Percentiles rank a stretch among this genome's conserved stretches.
phyloP scores from a whole-genome alignment of 202 grass and related monocot species.

The Bolboschoenoplectus hybrid region DNA sequence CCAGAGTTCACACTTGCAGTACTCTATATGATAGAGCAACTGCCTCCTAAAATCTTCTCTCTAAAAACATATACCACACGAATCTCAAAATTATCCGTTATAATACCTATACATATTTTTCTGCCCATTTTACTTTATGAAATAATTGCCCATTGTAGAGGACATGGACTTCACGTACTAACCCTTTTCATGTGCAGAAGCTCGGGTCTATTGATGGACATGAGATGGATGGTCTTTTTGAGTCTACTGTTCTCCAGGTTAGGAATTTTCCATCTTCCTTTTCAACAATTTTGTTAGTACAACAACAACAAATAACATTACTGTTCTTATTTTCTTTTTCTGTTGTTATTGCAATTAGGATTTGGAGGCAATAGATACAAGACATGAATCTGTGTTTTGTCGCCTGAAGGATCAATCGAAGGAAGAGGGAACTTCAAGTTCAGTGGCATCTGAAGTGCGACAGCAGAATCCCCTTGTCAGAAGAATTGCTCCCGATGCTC shows the following conservation, averaged over 20 bases:
- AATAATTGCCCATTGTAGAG: no score
- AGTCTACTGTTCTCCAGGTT: conserved; percentile 42
- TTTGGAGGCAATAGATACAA: background rate
- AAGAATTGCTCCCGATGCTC: background rate
- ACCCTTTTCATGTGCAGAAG: conserved; percentile 34
- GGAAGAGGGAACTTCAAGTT: background rate
- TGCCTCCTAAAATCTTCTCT: no score
- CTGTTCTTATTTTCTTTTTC: background rate
- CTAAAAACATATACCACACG: no score
- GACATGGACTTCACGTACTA: background rate
- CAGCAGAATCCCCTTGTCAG: background rate
- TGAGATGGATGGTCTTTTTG: conserved; percentile 52
- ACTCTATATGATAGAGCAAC: no score
- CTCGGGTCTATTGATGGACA: conserved; percentile 51
- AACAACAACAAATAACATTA: background rate
- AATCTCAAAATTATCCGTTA: no score
- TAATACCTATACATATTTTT: no score
- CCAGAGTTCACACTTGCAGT: background rate
- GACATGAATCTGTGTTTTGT: background rate
- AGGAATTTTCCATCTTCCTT: background rate
- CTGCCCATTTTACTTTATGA: no score
- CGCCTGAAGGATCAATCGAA: background rate
- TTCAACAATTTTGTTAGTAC: no score
- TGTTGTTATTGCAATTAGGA: background rate
- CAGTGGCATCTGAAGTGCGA: background rate